A percentile compares a stretch with the other conserved stretches of the same genome.
Conservation (phyloP, 2,329 filamentous ascomycete genomes). For the Lasiodiplodia gonubiensis region DNA sequence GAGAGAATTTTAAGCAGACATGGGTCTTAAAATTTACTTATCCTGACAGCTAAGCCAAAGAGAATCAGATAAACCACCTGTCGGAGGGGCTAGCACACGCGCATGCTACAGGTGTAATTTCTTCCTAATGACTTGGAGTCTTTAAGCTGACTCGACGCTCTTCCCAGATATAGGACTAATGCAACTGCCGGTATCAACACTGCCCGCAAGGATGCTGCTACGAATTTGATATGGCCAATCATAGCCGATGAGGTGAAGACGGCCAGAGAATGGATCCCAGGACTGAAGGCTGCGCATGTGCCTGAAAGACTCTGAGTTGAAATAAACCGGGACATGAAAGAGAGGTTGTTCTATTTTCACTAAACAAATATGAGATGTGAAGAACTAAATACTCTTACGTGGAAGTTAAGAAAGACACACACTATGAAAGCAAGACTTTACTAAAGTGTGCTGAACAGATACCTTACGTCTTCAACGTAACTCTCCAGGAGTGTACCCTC, state of each 20-base stretch:
- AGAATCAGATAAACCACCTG: not conserved
- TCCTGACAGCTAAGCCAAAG: too few relatives aligned
- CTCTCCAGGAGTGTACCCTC: too few relatives aligned
- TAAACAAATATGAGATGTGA: too few relatives aligned
- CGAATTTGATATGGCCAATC: slow-evolving; percentile 29
- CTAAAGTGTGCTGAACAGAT: too few relatives aligned
- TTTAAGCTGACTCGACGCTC: not conserved
- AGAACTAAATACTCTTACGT: too few relatives aligned
- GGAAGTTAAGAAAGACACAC: too few relatives aligned
- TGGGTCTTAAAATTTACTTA: too few relatives aligned
- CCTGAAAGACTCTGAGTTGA: not conserved
- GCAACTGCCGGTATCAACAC: slow-evolving; percentile 30
- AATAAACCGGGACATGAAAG: too few relatives aligned
- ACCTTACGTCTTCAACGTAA: too few relatives aligned
- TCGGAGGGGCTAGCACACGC: not conserved
- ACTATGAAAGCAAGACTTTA: too few relatives aligned
- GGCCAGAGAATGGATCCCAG: not conserved
- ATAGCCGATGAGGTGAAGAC: slow-evolving; percentile 25
- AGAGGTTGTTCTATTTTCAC: too few relatives aligned
- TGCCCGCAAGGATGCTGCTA: slow-evolving; percentile 30
- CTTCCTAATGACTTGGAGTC: not conserved
- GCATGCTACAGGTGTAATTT: not conserved
- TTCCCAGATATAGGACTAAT: not conserved
- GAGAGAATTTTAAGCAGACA: slow-evolving; percentile 37
- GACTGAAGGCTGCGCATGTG: not conserved